Base-by-base conservation (phyloP, 2,329 filamentous ascomycete genomes). In the Elsinoe perseae region DNA sequence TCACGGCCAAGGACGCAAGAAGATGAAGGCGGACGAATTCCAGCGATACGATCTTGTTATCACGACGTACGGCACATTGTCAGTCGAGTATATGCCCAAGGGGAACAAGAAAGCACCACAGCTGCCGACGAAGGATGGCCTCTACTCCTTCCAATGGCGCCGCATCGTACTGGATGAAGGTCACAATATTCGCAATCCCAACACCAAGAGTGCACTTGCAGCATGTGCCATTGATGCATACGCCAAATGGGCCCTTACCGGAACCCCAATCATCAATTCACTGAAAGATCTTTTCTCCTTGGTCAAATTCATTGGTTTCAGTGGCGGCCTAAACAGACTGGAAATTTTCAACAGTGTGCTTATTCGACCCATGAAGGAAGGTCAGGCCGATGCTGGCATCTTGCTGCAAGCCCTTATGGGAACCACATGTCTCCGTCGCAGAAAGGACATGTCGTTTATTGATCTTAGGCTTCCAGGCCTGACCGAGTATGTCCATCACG, bases 371-470 rank as follows among this genome's bases (percentile, higher is more conserved):
- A 75, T 95, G 7, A 79, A 78, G 54, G 65, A 68, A 4, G 82
- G 81, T 1, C 77, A 83, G 14, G 68, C 72, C 1, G 73, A 77
- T 30, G 66, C 66, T 1, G 83, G 82, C 48, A 70, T 78, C 9
- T 73, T 92, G 2, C 77, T 95, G 2, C 86, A 92, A 65, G 79
- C 82, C 4, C 77, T 95, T 43, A 91, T 95, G 82, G 77, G 78
- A n/a, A 83, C 86, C 16, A 79, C 95, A 46, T 93, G 87, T 64
- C 76, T 95, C 20, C 81, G 90, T 34, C 82, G 90, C 34, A 86
- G 84, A 69, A 95, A 95, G 68, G 85, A 92, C 56, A 95, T 95
- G 89, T 79, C 79, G 4, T 95, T 95, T 65, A 80, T 95, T 54
- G 88, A 95, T 62, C 74, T 95, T 18, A 86, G 83, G 60, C 76